Percentiles rank a stretch among this genome's conserved stretches.
Conservation (phyloP, 805 yeast genomes). For the Kodamaea restingae region DNA sequence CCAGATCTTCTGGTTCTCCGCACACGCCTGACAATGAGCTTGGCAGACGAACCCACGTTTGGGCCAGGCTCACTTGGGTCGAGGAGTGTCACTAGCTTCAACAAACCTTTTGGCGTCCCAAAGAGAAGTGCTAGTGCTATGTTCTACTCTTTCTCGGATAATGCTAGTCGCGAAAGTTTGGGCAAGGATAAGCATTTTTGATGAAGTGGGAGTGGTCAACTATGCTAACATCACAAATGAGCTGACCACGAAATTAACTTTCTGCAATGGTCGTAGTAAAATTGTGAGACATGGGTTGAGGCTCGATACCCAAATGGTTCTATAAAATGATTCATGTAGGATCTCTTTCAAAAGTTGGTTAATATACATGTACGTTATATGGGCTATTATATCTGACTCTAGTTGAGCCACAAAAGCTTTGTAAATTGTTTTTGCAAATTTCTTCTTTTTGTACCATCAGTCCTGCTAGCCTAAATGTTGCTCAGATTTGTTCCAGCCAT, state of each 20-base stretch:
- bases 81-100: conserved; percentile 23
- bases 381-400: too few relatives aligned
- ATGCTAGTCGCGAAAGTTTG: conserved; percentile 25
- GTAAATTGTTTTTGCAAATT: too few relatives aligned
- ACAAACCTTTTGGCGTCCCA: conserved; percentile 35
- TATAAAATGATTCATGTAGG: too few relatives aligned
- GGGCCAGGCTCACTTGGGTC: conserved; percentile 8
- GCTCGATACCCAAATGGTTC: too few relatives aligned
- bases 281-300: too few relatives aligned
- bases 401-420: too few relatives aligned
- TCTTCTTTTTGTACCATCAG: too few relatives aligned
- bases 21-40: conserved; percentile 35
- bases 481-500: background rate
- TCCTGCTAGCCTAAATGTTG: background rate
- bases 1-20: conserved; percentile 24
- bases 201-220: conserved; percentile 1
- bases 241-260: too few relatives aligned
- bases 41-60: conserved; percentile 17
- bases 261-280: background rate
- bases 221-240: too few relatives aligned
- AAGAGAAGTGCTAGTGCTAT: conserved; percentile 17
- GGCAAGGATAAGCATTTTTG: conserved; percentile 13
- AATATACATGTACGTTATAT: too few relatives aligned
- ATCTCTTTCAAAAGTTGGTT: too few relatives aligned
- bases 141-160: conserved; percentile 10